Conservation (phyloP, 2,329 filamentous ascomycete species). For the Hortaea werneckii region DNA sequence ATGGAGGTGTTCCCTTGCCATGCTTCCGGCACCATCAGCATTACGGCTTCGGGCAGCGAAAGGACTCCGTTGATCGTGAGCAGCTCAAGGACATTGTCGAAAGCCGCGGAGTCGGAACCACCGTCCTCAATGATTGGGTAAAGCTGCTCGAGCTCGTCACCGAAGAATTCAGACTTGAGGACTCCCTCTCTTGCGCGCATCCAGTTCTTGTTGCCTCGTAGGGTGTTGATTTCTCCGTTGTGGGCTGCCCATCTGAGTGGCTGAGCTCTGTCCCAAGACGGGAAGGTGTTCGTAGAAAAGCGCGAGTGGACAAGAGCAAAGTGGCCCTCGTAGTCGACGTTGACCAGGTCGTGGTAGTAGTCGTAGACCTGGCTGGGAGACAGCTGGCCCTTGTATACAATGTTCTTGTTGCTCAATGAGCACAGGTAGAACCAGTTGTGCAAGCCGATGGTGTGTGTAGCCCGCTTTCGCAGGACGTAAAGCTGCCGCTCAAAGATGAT, state of each 20-base stretch:
- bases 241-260: slow-evolving; percentile 93
- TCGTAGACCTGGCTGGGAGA: slow-evolving; percentile 92
- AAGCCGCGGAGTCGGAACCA: slow-evolving; percentile 91
- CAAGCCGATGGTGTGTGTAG: slow-evolving; percentile 85
- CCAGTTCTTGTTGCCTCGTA: slow-evolving; percentile 99
- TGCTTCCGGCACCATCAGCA: slow-evolving; percentile 97
- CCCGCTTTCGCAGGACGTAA: slow-evolving; percentile 87
- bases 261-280: slow-evolving; percentile 95
- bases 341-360: slow-evolving; percentile 94
- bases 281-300: slow-evolving; percentile 97
- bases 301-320: slow-evolving; percentile 95
- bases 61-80: slow-evolving; percentile 92
- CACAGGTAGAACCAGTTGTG: slow-evolving; percentile 99
- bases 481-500: slow-evolving; percentile 84
- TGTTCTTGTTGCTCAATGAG: slow-evolving; percentile 94
- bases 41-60: slow-evolving; percentile 88
- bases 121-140: slow-evolving; percentile 96
- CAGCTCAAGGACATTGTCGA: slow-evolving; percentile 91
- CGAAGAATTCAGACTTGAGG: slow-evolving; percentile 85
- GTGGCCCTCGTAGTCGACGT: slow-evolving; percentile 93
- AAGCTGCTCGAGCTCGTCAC: slow-evolving; percentile 78
- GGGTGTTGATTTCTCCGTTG: slow-evolving; percentile 97
- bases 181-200: slow-evolving; percentile 95
- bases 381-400: slow-evolving; percentile 96
- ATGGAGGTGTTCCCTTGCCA: slow-evolving; percentile 91